A percentile compares a stretch with the other conserved stretches of the same genome.
phyloP scores from a whole-genome alignment of 1,284 basidiomycete species.

The Omphalotus olearius region DNA sequence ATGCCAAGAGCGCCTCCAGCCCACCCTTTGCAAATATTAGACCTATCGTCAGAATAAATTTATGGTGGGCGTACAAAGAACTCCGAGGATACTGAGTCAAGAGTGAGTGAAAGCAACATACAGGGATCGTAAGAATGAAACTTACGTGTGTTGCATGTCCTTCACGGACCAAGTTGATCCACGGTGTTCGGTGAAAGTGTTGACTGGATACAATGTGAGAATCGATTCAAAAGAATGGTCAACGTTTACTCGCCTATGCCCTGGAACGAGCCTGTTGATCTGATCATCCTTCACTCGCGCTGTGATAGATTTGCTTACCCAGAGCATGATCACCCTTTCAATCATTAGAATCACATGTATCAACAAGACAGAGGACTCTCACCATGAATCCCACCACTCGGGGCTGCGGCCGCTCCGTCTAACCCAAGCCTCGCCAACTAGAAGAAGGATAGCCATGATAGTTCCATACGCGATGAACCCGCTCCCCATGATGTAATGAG shows the following conservation, averaged over 20 bases:
- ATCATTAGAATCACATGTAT: slow-evolving; percentile 8
- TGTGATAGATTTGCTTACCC: slow-evolving; percentile 49
- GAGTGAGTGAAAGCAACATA: slow-evolving; percentile 10
- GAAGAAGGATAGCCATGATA: slow-evolving; percentile 80
- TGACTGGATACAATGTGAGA: slow-evolving; percentile 44
- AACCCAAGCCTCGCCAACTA: slow-evolving; percentile 84
- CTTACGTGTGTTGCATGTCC: slow-evolving; percentile 92
- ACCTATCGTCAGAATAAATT: slow-evolving; percentile 3
- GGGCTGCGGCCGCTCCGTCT: slow-evolving; percentile 68
- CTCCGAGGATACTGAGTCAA: slow-evolving; percentile 45
- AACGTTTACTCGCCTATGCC: slow-evolving; percentile 49
- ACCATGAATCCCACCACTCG: slow-evolving; percentile 88
- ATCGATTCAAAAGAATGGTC: neutral
- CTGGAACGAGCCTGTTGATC: slow-evolving; percentile 25
- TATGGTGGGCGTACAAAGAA: slow-evolving; percentile 44
- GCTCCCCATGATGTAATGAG: slow-evolving; percentile 91
- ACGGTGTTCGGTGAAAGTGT: slow-evolving; percentile 92
- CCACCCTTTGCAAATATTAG: slow-evolving; percentile 63
- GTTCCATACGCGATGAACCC: slow-evolving; percentile 87
- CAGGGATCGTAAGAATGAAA: slow-evolving; percentile 7
- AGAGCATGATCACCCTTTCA: slow-evolving; percentile 71
- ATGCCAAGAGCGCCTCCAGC: slow-evolving; percentile 87
- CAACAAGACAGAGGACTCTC: slow-evolving; percentile 14
- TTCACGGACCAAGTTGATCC: slow-evolving; percentile 83
- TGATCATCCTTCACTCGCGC: neutral